A percentile compares a stretch with the other conserved stretches of the same genome.
phyloP scores from a whole-genome alignment of 2,329 filamentous ascomycete genomes.

The Fusarium sp. region DNA sequence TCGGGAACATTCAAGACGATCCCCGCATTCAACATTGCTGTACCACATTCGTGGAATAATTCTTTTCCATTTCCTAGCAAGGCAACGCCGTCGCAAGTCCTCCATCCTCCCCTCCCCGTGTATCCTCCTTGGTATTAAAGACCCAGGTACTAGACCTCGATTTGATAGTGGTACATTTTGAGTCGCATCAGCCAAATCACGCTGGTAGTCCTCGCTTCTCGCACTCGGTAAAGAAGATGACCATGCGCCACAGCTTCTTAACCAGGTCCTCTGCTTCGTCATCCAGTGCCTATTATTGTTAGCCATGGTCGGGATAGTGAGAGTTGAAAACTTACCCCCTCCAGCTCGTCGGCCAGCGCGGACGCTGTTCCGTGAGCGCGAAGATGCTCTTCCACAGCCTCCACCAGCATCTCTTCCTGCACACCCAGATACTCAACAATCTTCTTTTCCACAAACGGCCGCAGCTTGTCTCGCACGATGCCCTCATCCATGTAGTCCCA shows the following conservation, averaged over 20 bases:
- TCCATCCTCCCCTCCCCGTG: slow-evolving; percentile 16
- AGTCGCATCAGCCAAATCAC: slow-evolving; percentile 53
- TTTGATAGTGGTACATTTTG: slow-evolving; percentile 38
- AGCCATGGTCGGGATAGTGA: slow-evolving; percentile 21
- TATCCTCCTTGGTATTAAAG: slow-evolving; percentile 30
- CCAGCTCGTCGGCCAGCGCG: slow-evolving; percentile 86
- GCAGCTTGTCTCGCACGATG: slow-evolving; percentile 87
- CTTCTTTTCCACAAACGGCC: slow-evolving; percentile 98
- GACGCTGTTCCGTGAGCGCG: slow-evolving; percentile 82
- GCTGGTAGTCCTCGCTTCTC: slow-evolving; percentile 90
- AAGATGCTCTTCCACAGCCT: slow-evolving; percentile 91
- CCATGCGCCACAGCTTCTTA: slow-evolving; percentile 98
- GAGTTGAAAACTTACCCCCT: slow-evolving; percentile 74
- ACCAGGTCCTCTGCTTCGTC: slow-evolving; percentile 95
- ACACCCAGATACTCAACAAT: slow-evolving; percentile 97
- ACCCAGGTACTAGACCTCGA: slow-evolving; percentile 14
- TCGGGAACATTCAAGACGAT: slow-evolving; percentile 26
- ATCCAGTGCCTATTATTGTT: slow-evolving; percentile 78
- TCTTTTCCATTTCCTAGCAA: slow-evolving; percentile 10
- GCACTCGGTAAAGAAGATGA: slow-evolving; percentile 97
- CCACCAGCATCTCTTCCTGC: slow-evolving; percentile 95
- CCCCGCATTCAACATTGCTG: slow-evolving; percentile 18
- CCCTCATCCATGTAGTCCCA: slow-evolving; percentile 92
- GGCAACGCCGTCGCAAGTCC: slow-evolving; percentile 24
- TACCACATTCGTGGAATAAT: slow-evolving; percentile 1